A percentile compares a stretch with the other conserved stretches of the same genome.
Conservation (phyloP, 805 yeast species). For the Ogataea saltuana region DNA sequence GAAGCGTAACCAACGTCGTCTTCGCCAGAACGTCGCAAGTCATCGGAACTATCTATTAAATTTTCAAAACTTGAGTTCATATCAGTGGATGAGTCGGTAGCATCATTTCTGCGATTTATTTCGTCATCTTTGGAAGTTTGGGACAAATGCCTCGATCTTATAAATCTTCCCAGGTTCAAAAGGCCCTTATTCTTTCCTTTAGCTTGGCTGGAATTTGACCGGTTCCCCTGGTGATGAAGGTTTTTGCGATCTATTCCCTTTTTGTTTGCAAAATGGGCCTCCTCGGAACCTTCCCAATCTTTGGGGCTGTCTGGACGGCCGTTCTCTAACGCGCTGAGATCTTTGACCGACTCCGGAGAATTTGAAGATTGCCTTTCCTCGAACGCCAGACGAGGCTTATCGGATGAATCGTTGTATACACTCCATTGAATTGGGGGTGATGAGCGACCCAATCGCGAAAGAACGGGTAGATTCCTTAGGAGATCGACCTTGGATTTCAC, state of each 20-base stretch:
- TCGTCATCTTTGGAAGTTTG: slow-evolving; percentile 1
- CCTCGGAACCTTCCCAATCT: no score
- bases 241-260: background rate
- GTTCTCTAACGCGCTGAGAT: no score
- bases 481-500: background rate
- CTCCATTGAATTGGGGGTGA: slow-evolving; percentile 1
- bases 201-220: background rate
- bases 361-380: no score
- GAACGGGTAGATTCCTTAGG: background rate
- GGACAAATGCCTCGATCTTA: slow-evolving; percentile 7
- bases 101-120: slow-evolving; percentile 9
- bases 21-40: no score
- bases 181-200: slow-evolving; percentile 11
- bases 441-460: background rate
- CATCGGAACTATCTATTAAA: background rate
- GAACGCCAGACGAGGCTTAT: no score
- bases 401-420: background rate
- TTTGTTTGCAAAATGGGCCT: background rate
- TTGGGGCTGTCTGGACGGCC: no score
- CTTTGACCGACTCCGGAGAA: no score
- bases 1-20: no score
- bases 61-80: slow-evolving; percentile 9
- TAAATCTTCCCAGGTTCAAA: slow-evolving; percentile 14
- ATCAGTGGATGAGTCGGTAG: slow-evolving; percentile 13
- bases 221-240: background rate